Evolutionary conservation across 768 basidiomycete species (phyloP).

Genomic region (Mycena belliarum): DNA sequence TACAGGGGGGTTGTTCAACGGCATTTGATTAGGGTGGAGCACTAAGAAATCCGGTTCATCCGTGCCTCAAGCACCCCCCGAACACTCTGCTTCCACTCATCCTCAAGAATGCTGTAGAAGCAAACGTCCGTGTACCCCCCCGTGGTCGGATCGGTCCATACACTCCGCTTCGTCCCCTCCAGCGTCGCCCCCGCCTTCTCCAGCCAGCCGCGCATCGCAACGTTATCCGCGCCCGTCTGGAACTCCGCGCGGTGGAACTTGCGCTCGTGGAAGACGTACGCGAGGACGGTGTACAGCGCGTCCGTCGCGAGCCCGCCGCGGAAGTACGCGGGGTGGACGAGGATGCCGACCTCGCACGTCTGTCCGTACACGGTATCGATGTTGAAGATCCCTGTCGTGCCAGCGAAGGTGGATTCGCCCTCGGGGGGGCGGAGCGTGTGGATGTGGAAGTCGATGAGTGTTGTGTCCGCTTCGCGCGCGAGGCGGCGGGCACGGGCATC

Average conservation of each 20-base stretch:
- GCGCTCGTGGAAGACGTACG: conserved; percentile 43
- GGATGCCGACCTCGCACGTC: conserved; percentile 46
- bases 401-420: conserved; percentile 31
- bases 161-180: conserved; percentile 40
- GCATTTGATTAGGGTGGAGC: no score
- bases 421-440: conserved; percentile 27
- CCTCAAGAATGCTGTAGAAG: conserved; percentile 43
- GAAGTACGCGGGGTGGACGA: conserved; percentile 40
- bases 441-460: conserved; percentile 41
- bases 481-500: conserved; percentile 39
- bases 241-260: conserved; percentile 45
- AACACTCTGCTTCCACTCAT: conserved; percentile 41
- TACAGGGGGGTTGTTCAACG: no score
- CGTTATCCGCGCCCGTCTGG: conserved; percentile 43
- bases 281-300: conserved; percentile 41
- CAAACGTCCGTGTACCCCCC: conserved; percentile 38
- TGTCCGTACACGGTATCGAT: conserved; percentile 34
- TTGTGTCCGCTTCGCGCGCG: conserved; percentile 33
- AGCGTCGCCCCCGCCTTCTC: conserved; percentile 41
- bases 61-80: conserved; percentile 20
- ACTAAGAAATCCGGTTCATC: conserved; percentile 4
- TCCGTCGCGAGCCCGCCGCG: conserved; percentile 46
- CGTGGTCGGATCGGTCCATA: conserved; percentile 38
- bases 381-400: conserved; percentile 42
- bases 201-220: conserved; percentile 48